Conservation (phyloP, 108 stramenopile species). For the Cyclotella cryptica region DNA sequence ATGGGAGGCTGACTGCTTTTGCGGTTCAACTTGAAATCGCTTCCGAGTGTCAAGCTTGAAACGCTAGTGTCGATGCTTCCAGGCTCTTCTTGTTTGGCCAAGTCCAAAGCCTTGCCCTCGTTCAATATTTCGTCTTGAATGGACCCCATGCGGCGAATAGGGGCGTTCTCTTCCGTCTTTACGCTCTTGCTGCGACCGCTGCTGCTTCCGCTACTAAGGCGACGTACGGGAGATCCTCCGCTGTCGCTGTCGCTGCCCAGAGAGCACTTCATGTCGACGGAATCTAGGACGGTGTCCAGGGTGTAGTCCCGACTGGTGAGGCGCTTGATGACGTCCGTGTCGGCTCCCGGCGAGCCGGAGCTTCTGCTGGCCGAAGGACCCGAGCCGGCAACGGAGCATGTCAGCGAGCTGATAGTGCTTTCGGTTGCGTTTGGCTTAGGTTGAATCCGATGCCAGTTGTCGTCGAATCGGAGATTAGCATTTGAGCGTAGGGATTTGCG, state of each 20-base stretch:
- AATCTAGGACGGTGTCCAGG: slow-evolving; percentile 1
- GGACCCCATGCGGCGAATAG: not conserved
- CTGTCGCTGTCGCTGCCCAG: not conserved
- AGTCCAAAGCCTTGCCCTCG: not conserved
- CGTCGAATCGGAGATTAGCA: not conserved
- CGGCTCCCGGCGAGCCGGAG: not conserved
- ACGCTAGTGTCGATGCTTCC: not conserved
- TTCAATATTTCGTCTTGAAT: slow-evolving; percentile 19
- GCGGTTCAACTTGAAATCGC: not conserved
- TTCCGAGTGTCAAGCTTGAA: slow-evolving; percentile 3
- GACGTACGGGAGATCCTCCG: not conserved
- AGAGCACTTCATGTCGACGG: not conserved
- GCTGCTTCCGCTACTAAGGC: not conserved
- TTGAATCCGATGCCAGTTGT: not conserved
- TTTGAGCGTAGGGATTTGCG: slow-evolving; percentile 7
- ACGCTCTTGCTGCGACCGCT: not conserved
- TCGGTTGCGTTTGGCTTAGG: slow-evolving; percentile 3
- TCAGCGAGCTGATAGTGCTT: slow-evolving; percentile 10
- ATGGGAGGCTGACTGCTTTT: not conserved
- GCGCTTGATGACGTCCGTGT: slow-evolving; percentile 2
- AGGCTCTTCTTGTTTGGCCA: not conserved
- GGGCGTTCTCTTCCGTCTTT: not conserved
- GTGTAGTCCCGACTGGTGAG: not conserved
- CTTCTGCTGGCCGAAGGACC: not conserved
- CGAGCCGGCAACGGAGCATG: not conserved